Conservation (phyloP, 495 filamentous ascomycete species). For the Neurospora sublineolata region DNA sequence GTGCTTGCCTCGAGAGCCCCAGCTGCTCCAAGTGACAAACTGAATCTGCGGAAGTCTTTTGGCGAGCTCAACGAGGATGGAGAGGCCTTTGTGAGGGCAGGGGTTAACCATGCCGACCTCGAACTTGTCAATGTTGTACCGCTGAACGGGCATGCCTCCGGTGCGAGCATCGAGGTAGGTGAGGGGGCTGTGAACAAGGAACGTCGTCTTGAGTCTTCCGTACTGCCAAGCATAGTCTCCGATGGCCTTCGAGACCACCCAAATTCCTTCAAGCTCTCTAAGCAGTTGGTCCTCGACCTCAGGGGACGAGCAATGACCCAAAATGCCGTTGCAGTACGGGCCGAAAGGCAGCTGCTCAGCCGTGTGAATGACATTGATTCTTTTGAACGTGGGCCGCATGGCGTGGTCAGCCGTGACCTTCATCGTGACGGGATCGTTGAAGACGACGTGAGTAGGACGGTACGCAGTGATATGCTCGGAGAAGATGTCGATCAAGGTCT, state of each 20-base stretch:
- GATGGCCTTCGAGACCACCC: conserved; percentile 19
- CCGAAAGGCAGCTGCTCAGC: conserved; percentile 24
- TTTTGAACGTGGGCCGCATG: conserved; percentile 7
- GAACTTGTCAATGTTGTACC: conserved; percentile 18
- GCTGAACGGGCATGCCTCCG: conserved; percentile 9
- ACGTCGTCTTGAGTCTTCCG: conserved; percentile 15
- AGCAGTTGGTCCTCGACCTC: conserved; percentile 12
- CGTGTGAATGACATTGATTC: conserved; percentile 20
- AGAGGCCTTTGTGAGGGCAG: conserved; percentile 19
- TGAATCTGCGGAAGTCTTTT: conserved; percentile 15
- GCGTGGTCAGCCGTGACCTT: conserved; percentile 12
- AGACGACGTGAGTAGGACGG: conserved; percentile 21
- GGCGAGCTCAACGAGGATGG: conserved; percentile 17
- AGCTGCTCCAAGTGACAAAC: conserved; percentile 23
- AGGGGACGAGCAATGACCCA: conserved; percentile 18
- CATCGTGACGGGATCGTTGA: conserved; percentile 24
- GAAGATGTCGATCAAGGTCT: conserved; percentile 9
- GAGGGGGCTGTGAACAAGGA: conserved; percentile 13
- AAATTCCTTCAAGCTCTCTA: conserved; percentile 18
- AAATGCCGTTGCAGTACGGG: conserved; percentile 13
- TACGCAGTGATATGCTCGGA: conserved; percentile 7
- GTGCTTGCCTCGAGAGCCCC: conserved; percentile 13
- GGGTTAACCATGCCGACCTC: conserved; percentile 25
- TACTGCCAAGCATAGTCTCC: conserved; percentile 15
- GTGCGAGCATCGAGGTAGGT: conserved; percentile 17